Base-by-base conservation (phyloP, 75 land plant genomes). In the Pseudotsuga menziesii region DNA sequence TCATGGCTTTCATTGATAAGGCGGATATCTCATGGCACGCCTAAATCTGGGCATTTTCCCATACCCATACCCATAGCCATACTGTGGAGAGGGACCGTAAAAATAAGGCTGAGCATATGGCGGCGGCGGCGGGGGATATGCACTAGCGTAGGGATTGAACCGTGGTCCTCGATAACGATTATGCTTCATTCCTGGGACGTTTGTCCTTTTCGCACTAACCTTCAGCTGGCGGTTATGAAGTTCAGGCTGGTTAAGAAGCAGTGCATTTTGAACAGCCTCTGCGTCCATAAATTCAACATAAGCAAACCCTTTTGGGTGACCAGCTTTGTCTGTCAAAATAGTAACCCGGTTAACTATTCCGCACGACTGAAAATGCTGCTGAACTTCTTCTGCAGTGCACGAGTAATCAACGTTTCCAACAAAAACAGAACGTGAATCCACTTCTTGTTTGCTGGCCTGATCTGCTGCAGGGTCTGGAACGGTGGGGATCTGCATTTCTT, bases 371-470 rank as follows among this genome's bases (percentile, higher is more conserved):
- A 93, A 93, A 80, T 93, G 96, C 74, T 93, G 96, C 75, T 93
- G 93, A 14, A 93, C 96, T 84, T 93, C 96, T 78, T 93, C 95
- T 56, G 91, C 93, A 54, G 95, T 90, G 76, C 92, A 93, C 13
- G 95, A 87, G 80, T 93, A 93, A 85, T 93, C 95, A 74, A 92
- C 95, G 87, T 93, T 93, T 48, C 95, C 95, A 75, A 93, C 95
- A 81, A 80, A 93, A 0, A 93, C 86, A 16, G 93, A 93, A 14
- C 93, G 93, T 20, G 91, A 81, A 87, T 93, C 95, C 16, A 84
- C 88, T 61, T 93, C 95, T 75, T 93, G 93, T 63, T 80, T 87
- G 61, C 80, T 85, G 25, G 85, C 88, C 57, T 93, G 93, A 17
- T 77, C 35, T 58, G 88, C 86, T 44, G 88, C 85, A 52, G 89